A percentile compares a stretch with the other conserved stretches of the same genome.
Conservation (phyloP, 345 rosid genomes). For the Populus alba region DNA sequence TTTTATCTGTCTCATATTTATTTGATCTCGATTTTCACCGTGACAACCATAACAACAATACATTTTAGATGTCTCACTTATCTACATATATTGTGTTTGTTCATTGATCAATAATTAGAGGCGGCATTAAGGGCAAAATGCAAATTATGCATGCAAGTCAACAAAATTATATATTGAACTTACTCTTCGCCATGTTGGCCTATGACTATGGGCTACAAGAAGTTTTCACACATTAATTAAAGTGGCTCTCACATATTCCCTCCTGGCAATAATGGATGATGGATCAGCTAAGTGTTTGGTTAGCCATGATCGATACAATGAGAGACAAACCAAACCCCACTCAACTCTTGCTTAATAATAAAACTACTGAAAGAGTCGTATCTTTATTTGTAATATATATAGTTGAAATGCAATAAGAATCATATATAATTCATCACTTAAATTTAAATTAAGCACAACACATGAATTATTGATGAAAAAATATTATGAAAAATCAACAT, state of each 20-base stretch:
- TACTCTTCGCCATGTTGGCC: slow-evolving; percentile 16
- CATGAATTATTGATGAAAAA: neutral
- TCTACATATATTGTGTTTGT: too few species aligned
- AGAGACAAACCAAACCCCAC: neutral
- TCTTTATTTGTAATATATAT: neutral
- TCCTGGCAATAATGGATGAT: neutral
- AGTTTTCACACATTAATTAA: slow-evolving; percentile 7
- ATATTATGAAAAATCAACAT: neutral
- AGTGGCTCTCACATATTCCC: neutral
- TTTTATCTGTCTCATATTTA: too few species aligned
- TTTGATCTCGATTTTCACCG: too few species aligned
- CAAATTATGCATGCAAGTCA: neutral
- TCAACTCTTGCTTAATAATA: neutral
- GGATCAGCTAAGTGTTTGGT: neutral
- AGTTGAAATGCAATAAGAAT: neutral
- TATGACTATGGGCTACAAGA: neutral
- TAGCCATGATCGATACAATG: neutral
- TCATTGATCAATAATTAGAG: too few species aligned
- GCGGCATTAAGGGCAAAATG: too few species aligned
- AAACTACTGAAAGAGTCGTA: neutral
- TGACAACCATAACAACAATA: too few species aligned
- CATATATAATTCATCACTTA: too few species aligned
- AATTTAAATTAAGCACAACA: neutral
- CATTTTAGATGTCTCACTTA: too few species aligned
- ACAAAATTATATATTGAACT: slow-evolving; percentile 4